Evolutionary conservation across 1,139 yeast genomes (phyloP).

Genomic region (Wickerhamomyces sp.): DNA sequence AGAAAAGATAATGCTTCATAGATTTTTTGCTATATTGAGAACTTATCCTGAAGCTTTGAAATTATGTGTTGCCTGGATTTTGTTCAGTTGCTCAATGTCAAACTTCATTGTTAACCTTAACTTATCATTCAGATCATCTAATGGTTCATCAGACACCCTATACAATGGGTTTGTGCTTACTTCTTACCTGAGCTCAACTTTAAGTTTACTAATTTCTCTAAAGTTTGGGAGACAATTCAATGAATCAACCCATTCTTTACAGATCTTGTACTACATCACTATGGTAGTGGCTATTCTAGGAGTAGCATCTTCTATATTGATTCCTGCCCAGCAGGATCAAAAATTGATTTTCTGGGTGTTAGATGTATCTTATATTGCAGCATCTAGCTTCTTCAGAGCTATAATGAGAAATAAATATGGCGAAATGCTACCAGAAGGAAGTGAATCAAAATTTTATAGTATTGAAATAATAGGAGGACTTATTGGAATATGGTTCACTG

Average conservation of each 20-base stretch:
- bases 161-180: neutral
- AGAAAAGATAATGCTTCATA: neutral
- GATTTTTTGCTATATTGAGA: neutral
- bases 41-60: neutral
- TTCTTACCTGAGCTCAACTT: neutral
- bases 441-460: neutral
- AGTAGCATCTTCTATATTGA: no score
- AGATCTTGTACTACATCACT: no score
- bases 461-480: slow-evolving; percentile 3
- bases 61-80: neutral
- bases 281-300: no score
- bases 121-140: slow-evolving; percentile 1
- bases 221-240: no score
- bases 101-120: slow-evolving; percentile 3
- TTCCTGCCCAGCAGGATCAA: neutral
- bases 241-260: no score
- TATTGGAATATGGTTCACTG: neutral
- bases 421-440: neutral
- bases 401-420: slow-evolving; percentile 1
- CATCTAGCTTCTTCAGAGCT: neutral
- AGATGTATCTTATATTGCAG: slow-evolving; percentile 2
- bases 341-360: neutral
- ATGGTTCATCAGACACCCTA: neutral
- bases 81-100: slow-evolving; percentile 3
- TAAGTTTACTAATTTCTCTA: neutral